These are phyloP conservation scores for Terfezia boudieri DNA, from an alignment of 495 filamentous ascomycete genomes.

Conservation along the genomic window DNA sequence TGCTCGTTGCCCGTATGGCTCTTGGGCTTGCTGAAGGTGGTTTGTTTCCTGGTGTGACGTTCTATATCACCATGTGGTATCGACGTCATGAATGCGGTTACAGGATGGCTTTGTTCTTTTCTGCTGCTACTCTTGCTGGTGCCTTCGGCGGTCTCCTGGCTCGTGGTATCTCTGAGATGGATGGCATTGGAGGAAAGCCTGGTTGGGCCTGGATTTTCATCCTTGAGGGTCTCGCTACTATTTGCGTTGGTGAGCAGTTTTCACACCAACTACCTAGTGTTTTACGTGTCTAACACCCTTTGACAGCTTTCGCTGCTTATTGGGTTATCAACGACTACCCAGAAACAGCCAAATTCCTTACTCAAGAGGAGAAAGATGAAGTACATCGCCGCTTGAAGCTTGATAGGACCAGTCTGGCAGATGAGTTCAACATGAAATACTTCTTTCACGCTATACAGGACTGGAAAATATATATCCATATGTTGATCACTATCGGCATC, in stretches of 20 bases:
- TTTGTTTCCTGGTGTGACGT: slow-evolving; percentile 45
- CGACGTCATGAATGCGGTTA: slow-evolving; percentile 34
- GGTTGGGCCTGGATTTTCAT: slow-evolving; percentile 58
- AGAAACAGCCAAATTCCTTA: slow-evolving; percentile 31
- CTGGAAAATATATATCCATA: slow-evolving; percentile 38
- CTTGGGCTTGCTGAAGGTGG: slow-evolving; percentile 44
- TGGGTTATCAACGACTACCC: slow-evolving; percentile 38
- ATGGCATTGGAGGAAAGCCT: slow-evolving; percentile 30
- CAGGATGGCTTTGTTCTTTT: slow-evolving; percentile 49
- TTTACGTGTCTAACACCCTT: slow-evolving; percentile 17
- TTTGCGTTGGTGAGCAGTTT: slow-evolving; percentile 20
- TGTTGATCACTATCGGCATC: slow-evolving; percentile 26
- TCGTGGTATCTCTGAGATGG: slow-evolving; percentile 40
- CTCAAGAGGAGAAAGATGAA: slow-evolving; percentile 25
- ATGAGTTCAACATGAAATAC: slow-evolving; percentile 46
- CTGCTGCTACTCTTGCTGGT: slow-evolving; percentile 26
- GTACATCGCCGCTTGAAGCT: slow-evolving; percentile 27
- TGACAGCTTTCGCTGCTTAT: slow-evolving; percentile 23
- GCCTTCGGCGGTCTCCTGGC: slow-evolving; percentile 48
- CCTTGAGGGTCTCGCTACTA: slow-evolving; percentile 34
- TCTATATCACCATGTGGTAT: slow-evolving; percentile 64
- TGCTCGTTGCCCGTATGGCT: slow-evolving; percentile 35
- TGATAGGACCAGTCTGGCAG: slow-evolving; percentile 41
- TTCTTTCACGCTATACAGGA: slow-evolving; percentile 41
- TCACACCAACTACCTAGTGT: not conserved